Evolutionary conservation across 768 basidiomycete species (phyloP), one percentile per base, ranked within the genome.

Genomic region (Lactarius deliciosus): DNA sequence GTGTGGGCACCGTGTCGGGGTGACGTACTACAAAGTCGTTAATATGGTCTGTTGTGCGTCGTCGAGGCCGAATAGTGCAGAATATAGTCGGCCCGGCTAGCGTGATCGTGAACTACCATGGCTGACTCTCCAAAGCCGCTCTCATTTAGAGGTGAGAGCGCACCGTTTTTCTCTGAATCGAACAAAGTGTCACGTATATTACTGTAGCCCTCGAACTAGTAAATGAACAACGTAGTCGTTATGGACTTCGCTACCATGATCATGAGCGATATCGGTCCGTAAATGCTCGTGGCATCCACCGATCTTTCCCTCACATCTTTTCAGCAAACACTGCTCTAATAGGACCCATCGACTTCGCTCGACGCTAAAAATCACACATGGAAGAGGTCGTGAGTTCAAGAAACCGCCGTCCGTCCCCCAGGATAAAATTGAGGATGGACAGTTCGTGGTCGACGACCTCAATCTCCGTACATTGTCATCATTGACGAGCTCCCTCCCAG

Each of bases 231-330:
- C 87, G 96, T 64, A 93, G 83, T 69, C 87, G 91, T 4, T 96
- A 96, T 76, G 96, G 96, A 7, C 79, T 97, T 68, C 87, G 96
- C 68, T 95, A 93, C 74, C 92, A 89, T 73, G 96, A 98, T 75
- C 90, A 87, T 76, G 79, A 82, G 61, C 87, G 95, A 60, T 98
- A 98, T 78, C 83, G 90, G 92, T 92, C 63, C 58, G 81, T 56
- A 50, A 22, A 20, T 9, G 15, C 4, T 50, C 15, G 20, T 5
- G 30, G 11, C 18, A 10, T 15, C 15, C 43, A 47, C 25, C 63
- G 9, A 40, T 15, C 8, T 34, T 5, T 11, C 3, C 36, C 28
- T 43, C 58, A 43, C n/a, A 25, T 41, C 9, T 60, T n/a, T 32
- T 9, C 76, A 93, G 95, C 71, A 94, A 94, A 71, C 95, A 98